Base-by-base conservation (phyloP, 208 protist genomes). In the Angomonas desouzai region DNA sequence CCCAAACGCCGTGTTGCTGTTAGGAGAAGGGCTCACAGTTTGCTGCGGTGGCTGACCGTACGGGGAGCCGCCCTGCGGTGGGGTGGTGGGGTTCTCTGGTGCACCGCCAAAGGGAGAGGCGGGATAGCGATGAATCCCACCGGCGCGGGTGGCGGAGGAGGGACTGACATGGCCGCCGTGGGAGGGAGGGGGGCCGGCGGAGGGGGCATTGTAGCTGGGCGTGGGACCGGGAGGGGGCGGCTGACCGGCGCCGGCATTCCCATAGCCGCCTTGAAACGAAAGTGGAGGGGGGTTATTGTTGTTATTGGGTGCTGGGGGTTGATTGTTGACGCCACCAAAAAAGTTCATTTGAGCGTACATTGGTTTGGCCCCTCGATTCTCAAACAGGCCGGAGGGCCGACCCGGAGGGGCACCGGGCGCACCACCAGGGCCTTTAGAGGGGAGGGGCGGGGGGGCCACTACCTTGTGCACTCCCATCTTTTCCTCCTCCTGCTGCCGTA, bases 281-380 rank as follows among this genome's bases (percentile, higher is more conserved):
- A n/a, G n/a, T n/a, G n/a, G n/a, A n/a, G n/a, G n/a, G n/a, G n/a
- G n/a, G n/a, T n/a, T n/a, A n/a, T n/a, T n/a, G n/a, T n/a, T n/a
- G n/a, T n/a, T n/a, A n/a, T n/a, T n/a, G 33, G 29, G 25, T n/a
- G 34, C n/a, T 13, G 33, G 13, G 34, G 3, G 56, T 16, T 20
- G 33, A 61, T 18, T 65, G 30, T n/a, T 27, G 68, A 22, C 6
- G 22, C 65, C 57, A 40, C 72, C 68, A 67, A 93, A 89, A 68
- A 87, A 94, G 28, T 74, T 75, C 1, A 84, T 83, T 47, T 85
- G 25, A 7, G 82, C 83, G 68, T 94, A 94, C 23, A 87, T 32
- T 2, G 56, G 60, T 20, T 60, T 48, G 13, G 45, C 58, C 47
- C 61, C 66, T n/a, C 22, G 49, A 51, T 32, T 55, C 6, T 64